phyloP scores from a whole-genome alignment of 2,329 filamentous ascomycete species.

The Fusarium ambrosium region DNA sequence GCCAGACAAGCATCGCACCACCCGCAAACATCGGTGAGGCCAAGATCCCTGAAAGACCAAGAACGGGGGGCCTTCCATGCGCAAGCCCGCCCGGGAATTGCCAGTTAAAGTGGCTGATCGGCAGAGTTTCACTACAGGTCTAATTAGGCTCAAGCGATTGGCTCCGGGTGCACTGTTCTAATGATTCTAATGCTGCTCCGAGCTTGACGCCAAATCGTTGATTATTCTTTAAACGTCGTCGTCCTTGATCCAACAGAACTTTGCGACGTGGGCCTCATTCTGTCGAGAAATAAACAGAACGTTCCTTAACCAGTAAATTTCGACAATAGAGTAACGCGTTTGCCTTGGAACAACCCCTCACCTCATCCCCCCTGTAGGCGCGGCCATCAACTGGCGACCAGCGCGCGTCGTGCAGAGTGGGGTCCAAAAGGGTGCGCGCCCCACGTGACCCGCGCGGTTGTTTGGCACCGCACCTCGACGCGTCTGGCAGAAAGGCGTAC shows the following conservation, averaged over 20 bases:
- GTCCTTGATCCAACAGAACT: neutral
- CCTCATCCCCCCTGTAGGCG: slow-evolving; percentile 21
- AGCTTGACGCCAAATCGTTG: neutral
- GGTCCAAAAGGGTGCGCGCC: slow-evolving; percentile 4
- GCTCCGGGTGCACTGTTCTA: neutral
- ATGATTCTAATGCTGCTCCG: neutral
- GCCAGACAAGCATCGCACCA: neutral
- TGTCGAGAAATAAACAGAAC: neutral
- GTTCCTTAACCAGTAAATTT: neutral
- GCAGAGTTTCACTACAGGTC: slow-evolving; percentile 2
- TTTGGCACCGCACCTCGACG: slow-evolving; percentile 22
- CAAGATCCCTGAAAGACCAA: slow-evolving; percentile 2
- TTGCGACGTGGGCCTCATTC: neutral
- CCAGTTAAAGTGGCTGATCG: neutral
- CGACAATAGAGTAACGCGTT: slow-evolving; percentile 26
- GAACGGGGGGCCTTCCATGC: neutral
- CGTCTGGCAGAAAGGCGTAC: slow-evolving; percentile 13
- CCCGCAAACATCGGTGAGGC: slow-evolving; percentile 5
- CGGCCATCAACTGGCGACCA: slow-evolving; percentile 19
- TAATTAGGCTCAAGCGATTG: slow-evolving; percentile 25
- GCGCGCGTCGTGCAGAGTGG: slow-evolving; percentile 15
- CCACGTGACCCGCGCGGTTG: slow-evolving; percentile 19
- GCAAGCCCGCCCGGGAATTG: neutral
- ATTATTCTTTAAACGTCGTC: neutral
- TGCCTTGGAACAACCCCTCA: slow-evolving; percentile 20